Evolutionary conservation across 2,329 filamentous ascomycete species (phyloP), one percentile per base, ranked within the genome.

Genomic region (Sphaerulina vaccinii): DNA sequence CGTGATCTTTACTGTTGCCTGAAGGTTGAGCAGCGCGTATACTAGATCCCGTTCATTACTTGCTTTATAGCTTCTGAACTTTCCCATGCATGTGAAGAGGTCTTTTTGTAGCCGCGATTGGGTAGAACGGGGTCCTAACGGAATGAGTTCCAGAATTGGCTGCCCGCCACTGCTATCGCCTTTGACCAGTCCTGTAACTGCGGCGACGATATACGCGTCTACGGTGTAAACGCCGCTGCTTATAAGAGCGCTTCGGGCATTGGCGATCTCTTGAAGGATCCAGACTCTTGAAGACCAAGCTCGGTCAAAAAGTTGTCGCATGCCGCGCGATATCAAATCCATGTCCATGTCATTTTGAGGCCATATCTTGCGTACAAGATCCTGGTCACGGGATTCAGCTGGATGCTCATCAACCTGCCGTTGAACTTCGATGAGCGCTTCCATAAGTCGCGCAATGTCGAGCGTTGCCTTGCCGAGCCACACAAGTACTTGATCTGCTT

Each of bases 181-280:
- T n/a, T n/a, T n/a, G n/a, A n/a, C n/a, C n/a, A n/a, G n/a, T n/a
- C n/a, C n/a, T n/a, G n/a, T n/a, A n/a, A n/a, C 27, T 29, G 27
- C 13, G 7, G 27, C 27, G 27, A 29, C 7, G 13, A 29, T 29
- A 13, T 29, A 29, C 27, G 27, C 27, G 27, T 29, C 27, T 13
- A 29, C 27, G 13, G 27, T 13, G 13, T 29, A 29, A 7, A 13
- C 27, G 13, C 27, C 27, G 13, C 27, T 29, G 27, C 27, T 7
- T 29, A 29, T 13, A 13, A 29, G 7, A 13, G 27, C 27, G 13
- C 27, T 13, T 29, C 13, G 27, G 7, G 27, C 27, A 13, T 29
- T 29, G 27, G 46, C 36, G 2, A 52, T 35, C 21, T 52, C 49
- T 18, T 52, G 49, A 22, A 52, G 18, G 33, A 52, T 52, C 49